Evolutionary conservation across 345 rosid genomes (phyloP).

Genomic region (Pistacia atlantica): DNA sequence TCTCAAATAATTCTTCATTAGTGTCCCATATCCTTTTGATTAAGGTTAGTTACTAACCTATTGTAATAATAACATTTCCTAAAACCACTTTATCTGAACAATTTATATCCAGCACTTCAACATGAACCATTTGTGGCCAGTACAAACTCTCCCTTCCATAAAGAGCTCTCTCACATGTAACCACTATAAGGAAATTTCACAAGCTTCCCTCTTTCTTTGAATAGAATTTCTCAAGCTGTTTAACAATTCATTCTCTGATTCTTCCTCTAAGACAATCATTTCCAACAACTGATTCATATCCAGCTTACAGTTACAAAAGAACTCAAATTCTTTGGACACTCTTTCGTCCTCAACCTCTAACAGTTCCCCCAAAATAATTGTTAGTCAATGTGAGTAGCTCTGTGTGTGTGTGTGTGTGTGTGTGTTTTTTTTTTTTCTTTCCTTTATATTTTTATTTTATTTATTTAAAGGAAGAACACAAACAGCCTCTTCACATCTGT

Average conservation of each 20-base stretch:
- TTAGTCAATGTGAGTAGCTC: not conserved
- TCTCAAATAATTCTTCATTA: not conserved
- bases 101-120: not conserved
- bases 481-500: not conserved
- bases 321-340: not conserved
- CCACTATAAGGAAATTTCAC: not conserved
- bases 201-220: not conserved
- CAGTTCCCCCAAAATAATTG: not conserved
- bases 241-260: not conserved
- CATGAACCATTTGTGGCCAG: not conserved
- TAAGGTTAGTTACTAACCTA: not conserved
- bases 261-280: not conserved
- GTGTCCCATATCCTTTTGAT: not conserved
- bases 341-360: not conserved
- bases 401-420: too few relatives aligned
- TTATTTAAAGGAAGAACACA: not conserved
- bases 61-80: not conserved
- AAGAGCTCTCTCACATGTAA: not conserved
- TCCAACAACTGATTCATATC: not conserved
- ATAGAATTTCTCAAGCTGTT: not conserved
- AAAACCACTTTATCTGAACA: not conserved
- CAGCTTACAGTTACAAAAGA: not conserved
- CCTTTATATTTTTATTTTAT: too few relatives aligned
- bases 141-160: not conserved
- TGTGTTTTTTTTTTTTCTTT: too few relatives aligned